phyloP scores from a whole-genome alignment of 495 filamentous ascomycete genomes.

The Aeminium ludgeri region DNA sequence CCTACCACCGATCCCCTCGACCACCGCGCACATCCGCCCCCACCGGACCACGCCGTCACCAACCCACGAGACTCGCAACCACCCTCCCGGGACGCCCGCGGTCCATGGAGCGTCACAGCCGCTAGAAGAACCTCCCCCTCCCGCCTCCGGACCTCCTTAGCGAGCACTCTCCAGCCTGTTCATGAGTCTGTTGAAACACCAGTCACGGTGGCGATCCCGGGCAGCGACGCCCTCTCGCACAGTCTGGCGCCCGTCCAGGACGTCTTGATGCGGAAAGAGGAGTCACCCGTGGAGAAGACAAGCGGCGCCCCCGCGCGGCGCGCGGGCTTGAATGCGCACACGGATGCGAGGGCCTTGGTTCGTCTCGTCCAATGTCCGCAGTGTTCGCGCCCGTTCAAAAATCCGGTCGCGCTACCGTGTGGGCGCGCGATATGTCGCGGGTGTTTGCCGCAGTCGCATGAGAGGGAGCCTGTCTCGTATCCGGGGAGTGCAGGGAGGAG shows the following conservation, averaged over 20 bases:
- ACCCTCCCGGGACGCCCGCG: too few relatives aligned
- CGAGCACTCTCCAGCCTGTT: too few relatives aligned
- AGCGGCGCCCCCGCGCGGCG: background rate
- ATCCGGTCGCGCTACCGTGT: slow-evolving; percentile 66
- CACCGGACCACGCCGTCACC: too few relatives aligned
- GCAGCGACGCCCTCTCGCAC: background rate
- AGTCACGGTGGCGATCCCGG: too few relatives aligned
- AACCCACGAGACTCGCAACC: too few relatives aligned
- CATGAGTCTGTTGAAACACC: too few relatives aligned
- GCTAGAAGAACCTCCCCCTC: too few relatives aligned
- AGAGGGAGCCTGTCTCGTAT: slow-evolving; percentile 55
- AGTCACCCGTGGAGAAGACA: background rate
- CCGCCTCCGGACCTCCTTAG: too few relatives aligned
- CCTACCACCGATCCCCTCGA: too few relatives aligned
- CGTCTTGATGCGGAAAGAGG: slow-evolving; percentile 20
- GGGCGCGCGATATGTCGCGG: slow-evolving; percentile 58
- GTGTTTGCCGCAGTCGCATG: slow-evolving; percentile 51
- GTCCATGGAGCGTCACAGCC: too few relatives aligned
- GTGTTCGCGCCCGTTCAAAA: slow-evolving; percentile 51
- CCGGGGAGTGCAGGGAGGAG: slow-evolving; percentile 45
- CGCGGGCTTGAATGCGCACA: slow-evolving; percentile 27
- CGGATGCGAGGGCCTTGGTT: slow-evolving; percentile 42
- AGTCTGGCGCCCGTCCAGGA: slow-evolving; percentile 7
- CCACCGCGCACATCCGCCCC: too few relatives aligned
- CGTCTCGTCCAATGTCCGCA: slow-evolving; percentile 55